These are phyloP conservation scores for Helianthus tuberosus DNA, from an alignment of 129 eudicot genomes.

Conservation along the genomic window DNA sequence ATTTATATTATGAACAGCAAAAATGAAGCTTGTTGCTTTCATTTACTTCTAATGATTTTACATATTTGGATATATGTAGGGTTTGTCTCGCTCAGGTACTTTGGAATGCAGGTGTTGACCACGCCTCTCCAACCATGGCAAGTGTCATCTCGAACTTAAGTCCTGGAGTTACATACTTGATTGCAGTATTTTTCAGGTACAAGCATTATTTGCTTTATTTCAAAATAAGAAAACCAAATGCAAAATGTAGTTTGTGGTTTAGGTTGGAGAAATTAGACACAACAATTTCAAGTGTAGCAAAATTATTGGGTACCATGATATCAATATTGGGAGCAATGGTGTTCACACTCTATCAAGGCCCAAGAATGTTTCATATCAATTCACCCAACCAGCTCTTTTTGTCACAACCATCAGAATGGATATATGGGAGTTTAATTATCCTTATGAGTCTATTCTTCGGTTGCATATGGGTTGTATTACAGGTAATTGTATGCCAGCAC, in stretches of 20 bases:
- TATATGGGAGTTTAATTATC: constrained; percentile 22
- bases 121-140: constrained; percentile 43
- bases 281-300: constrained; percentile 29
- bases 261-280: constrained; percentile 42
- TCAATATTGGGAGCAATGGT: constrained; percentile 41
- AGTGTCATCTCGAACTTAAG: constrained; percentile 34
- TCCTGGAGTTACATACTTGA: no score
- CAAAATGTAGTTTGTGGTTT: background rate
- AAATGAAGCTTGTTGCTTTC: no score
- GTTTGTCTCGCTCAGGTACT: constrained; percentile 32
- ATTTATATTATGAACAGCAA: no score
- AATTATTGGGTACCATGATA: constrained; percentile 31
- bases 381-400: constrained; percentile 3
- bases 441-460: background rate
- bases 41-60: no score
- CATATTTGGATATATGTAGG: constrained; percentile 10
- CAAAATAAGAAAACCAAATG: no score
- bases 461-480: background rate
- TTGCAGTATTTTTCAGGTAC: constrained; percentile 16
- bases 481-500: background rate
- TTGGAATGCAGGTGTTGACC: constrained; percentile 21
- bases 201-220: no score
- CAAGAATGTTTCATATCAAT: background rate
- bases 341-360: constrained; percentile 40
- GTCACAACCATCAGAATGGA: constrained; percentile 18